A percentile compares a stretch with the other conserved stretches of the same genome.
phyloP scores from a whole-genome alignment of 805 yeast genomes.

The Phaffomyces thermotolerans region DNA sequence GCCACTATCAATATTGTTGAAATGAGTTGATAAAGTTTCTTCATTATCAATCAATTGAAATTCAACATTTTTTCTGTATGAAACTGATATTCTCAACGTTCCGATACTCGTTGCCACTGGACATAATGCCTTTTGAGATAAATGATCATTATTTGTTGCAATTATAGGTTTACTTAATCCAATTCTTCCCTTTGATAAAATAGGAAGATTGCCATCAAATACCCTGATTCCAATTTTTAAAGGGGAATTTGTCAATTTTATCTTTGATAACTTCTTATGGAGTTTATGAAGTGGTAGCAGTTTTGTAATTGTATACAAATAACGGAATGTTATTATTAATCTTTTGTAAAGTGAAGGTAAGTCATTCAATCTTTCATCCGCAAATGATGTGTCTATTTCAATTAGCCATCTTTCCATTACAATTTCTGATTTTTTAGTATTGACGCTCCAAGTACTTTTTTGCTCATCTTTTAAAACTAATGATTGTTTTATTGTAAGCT shows the following conservation, averaged over 20 bases:
- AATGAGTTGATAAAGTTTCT: constrained; percentile 51
- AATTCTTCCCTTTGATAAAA: constrained; percentile 73
- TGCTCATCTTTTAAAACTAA: constrained; percentile 51
- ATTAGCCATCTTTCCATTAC: constrained; percentile 92
- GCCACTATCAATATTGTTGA: constrained; percentile 38
- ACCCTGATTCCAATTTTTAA: constrained; percentile 52
- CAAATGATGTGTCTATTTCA: constrained; percentile 54
- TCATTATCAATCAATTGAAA: constrained; percentile 66
- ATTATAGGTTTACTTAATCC: constrained; percentile 66
- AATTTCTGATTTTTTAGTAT: constrained; percentile 67
- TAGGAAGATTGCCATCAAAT: constrained; percentile 71
- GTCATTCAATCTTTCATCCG: constrained; percentile 37
- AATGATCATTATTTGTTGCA: constrained; percentile 38
- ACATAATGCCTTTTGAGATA: constrained; percentile 54
- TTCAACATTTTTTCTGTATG: constrained; percentile 65
- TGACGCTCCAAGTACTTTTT: constrained; percentile 49
- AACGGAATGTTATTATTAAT: constrained; percentile 65
- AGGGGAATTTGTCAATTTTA: constrained; percentile 30
- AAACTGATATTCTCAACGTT: constrained; percentile 62
- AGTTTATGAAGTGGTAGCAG: constrained; percentile 69
- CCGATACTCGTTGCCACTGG: constrained; percentile 78
- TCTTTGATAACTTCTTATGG: constrained; percentile 34
- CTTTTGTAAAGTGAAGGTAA: constrained; percentile 67
- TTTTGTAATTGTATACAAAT: constrained; percentile 57
- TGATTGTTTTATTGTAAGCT: constrained; percentile 47